Conservation (phyloP, 208 protist genomes). For the Leishmania gerbilli region DNA sequence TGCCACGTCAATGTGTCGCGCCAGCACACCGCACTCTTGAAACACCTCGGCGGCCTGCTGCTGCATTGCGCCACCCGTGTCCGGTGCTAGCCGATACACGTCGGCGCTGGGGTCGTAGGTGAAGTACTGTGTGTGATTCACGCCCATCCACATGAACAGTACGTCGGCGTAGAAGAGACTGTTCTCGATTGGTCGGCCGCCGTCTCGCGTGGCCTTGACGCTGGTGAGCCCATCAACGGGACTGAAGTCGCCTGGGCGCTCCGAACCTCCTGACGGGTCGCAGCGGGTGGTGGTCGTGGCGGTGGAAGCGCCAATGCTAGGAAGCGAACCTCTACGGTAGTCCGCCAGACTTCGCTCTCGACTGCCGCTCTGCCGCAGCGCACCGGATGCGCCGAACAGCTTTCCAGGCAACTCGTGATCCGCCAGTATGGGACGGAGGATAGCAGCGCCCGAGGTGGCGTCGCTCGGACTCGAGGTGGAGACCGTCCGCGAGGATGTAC, state of each 20-base stretch:
- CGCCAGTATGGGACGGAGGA: neutral
- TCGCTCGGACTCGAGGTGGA: neutral
- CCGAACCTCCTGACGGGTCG: neutral
- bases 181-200: constrained; percentile 33
- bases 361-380: constrained; percentile 3
- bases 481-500: neutral
- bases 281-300: neutral
- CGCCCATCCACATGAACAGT: constrained; percentile 75
- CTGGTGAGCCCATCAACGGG: neutral
- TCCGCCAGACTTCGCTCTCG: constrained; percentile 4
- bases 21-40: constrained; percentile 50
- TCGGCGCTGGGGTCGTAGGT: constrained; percentile 27
- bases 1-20: constrained; percentile 40
- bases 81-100: constrained; percentile 33
- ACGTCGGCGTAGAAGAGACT: constrained; percentile 50
- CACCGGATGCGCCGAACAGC: constrained; percentile 17
- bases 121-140: constrained; percentile 46
- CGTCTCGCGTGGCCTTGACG: neutral
- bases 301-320: constrained; percentile 3
- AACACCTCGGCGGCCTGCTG: constrained; percentile 34
- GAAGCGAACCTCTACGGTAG: constrained; percentile 10
- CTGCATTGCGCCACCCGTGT: constrained; percentile 34
- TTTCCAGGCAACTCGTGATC: constrained; percentile 25
- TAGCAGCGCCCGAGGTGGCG: neutral
- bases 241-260: neutral